phyloP scores from a whole-genome alignment of 1,284 basidiomycete species.

The Neonothopanus nambi region DNA sequence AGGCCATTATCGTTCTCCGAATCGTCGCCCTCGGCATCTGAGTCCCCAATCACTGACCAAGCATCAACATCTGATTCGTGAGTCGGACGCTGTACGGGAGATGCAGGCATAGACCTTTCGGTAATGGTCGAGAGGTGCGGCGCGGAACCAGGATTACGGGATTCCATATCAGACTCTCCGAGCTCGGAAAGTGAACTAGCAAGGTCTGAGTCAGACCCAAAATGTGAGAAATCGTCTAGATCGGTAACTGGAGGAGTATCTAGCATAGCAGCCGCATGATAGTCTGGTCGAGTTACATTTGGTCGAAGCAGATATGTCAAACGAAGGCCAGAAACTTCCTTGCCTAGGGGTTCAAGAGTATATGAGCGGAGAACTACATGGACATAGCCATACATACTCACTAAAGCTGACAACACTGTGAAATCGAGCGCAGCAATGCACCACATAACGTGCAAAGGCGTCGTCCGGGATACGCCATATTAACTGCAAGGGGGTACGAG shows the following conservation, averaged over 20 bases:
- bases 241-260: constrained; percentile 77
- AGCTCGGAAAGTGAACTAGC: constrained; percentile 31
- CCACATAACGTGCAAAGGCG: constrained; percentile 72
- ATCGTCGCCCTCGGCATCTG: constrained; percentile 35
- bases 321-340: constrained; percentile 60
- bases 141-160: constrained; percentile 9
- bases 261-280: constrained; percentile 39
- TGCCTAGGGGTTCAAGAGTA: constrained; percentile 53
- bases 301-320: constrained; percentile 79
- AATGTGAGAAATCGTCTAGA: constrained; percentile 53
- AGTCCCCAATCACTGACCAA: constrained; percentile 36
- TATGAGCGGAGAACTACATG: constrained; percentile 5
- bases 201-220: constrained; percentile 52
- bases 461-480: constrained; percentile 71
- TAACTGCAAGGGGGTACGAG: constrained; percentile 62
- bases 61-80: constrained; percentile 20
- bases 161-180: constrained; percentile 48
- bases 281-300: constrained; percentile 63
- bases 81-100: constrained; percentile 18
- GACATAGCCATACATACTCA: constrained; percentile 38
- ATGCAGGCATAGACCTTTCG: constrained; percentile 28
- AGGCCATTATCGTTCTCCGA: constrained; percentile 33
- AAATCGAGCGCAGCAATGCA: constrained; percentile 79
- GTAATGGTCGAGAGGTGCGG: constrained; percentile 34
- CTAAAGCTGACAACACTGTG: constrained; percentile 79